A percentile compares a stretch with the other conserved stretches of the same genome.
These are phyloP conservation scores for Botryotinia globosa DNA, from an alignment of 2,329 filamentous ascomycete genomes.

Conservation along the genomic window DNA sequence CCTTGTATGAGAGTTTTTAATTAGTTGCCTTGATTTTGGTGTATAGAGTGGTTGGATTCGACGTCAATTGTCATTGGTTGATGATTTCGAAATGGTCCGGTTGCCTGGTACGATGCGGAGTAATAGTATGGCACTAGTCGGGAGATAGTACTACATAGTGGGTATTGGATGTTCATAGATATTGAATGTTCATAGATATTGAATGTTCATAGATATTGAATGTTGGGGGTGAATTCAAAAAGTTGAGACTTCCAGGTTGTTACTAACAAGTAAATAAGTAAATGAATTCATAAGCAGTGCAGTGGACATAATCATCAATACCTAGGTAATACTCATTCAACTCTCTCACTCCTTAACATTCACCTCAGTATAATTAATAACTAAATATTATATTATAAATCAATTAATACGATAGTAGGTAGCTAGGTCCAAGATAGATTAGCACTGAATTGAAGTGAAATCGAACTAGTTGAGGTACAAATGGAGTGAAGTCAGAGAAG, in stretches of 20 bases:
- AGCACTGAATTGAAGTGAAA: not conserved
- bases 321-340: not conserved
- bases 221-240: not conserved
- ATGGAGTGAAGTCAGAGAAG: not conserved
- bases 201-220: not conserved
- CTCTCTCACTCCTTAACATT: not conserved
- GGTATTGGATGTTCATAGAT: not conserved
- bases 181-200: not conserved
- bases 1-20: not conserved
- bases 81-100: not conserved
- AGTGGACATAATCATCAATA: too few relatives aligned
- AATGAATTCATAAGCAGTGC: too few relatives aligned
- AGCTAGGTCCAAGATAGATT: too few relatives aligned
- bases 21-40: not conserved
- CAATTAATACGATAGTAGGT: too few relatives aligned
- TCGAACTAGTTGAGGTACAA: too few relatives aligned
- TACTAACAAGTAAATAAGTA: not conserved
- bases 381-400: too few relatives aligned
- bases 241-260: not conserved
- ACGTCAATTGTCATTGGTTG: not conserved
- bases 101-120: not conserved
- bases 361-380: too few relatives aligned
- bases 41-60: not conserved
- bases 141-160: not conserved
- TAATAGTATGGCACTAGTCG: not conserved